Conservation (phyloP, 31 red algal genomes). For the Bonnemaisonia californica region DNA sequence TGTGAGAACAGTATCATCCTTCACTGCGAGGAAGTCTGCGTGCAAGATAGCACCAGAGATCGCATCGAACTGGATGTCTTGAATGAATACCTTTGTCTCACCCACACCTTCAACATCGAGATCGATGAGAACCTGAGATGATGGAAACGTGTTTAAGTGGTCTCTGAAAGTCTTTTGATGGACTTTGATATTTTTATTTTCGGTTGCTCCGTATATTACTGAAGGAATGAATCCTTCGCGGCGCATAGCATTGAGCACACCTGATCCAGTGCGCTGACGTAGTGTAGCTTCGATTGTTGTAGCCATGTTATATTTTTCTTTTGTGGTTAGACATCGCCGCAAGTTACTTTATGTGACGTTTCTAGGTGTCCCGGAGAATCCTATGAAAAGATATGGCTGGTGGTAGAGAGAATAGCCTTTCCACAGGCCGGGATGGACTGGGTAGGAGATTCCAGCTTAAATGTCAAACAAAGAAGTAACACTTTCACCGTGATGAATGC, state of each 20-base stretch:
- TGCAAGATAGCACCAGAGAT: conserved; percentile 12
- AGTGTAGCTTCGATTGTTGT: conserved; percentile 9
- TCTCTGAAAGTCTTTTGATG: conserved; percentile 1
- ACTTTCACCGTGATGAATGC: conserved; percentile 21
- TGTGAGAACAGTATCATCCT: neutral
- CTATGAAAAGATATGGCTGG: too few species aligned
- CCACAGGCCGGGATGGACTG: neutral
- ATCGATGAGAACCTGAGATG: conserved; percentile 8
- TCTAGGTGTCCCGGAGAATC: neutral
- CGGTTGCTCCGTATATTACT: conserved; percentile 8
- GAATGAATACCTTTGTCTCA: neutral
- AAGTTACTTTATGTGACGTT: conserved; percentile 3
- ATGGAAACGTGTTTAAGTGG: neutral
- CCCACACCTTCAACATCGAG: conserved; percentile 23
- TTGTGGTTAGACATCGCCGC: conserved; percentile 3
- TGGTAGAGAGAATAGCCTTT: neutral
- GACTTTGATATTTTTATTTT: conserved; percentile 23
- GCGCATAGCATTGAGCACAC: conserved; percentile 15
- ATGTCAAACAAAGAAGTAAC: conserved; percentile 33
- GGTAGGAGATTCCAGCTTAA: neutral
- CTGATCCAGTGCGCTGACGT: conserved; percentile 12
- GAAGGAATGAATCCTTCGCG: conserved; percentile 18
- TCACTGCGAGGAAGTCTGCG: conserved; percentile 26
- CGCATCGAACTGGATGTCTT: conserved; percentile 36
- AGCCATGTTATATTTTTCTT: conserved; percentile 31